Evolutionary conservation across 148 eudicot species (phyloP), one percentile per base, ranked within the genome.

Genomic region (Hydrangea macrophylla): DNA sequence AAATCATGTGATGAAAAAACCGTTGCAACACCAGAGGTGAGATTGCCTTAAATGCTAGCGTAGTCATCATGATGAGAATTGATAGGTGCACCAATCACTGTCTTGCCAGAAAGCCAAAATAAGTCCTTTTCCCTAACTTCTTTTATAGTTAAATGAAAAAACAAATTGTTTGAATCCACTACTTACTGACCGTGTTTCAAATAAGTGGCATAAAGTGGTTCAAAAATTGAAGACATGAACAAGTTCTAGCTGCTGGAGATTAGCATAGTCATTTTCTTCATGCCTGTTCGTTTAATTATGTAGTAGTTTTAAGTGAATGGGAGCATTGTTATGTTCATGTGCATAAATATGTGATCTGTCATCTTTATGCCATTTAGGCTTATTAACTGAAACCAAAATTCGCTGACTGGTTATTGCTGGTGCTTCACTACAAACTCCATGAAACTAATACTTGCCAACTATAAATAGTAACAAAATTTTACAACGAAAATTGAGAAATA

Each of bases 11-110:
- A 78, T 59, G 70, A 66, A 62, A 30, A 25, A 55, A 70, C 42
- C 40, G 44, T 45, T 26, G 70, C 73, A 23, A 71, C 85, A 25
- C 32, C 60, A 54, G 85, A 85, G 92, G 92, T 83, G 35, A 74
- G 82, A 55, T 44, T 37, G 73, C 69, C 22, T 42, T 54, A 1
- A 26, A 69, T 39, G 18, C 18, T 60, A 59, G 45, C 33, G 1
- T 9, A 4, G n/a, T 48, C n/a, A 18, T 48, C 53, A 66, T 22
- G 15, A 20, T 13, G 25, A 9, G 50, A 35, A 24, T 24, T 23
- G 0, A 18, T 48, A 48, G 53, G n/a, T 18, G 53, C 53, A 31
- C 28, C 50, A 48, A 26, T 48, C 20, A 9, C 27, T 50, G 26
- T 20, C 40, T 15, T 18, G 6, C 4, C n/a, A 1, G 53, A 48